These are phyloP conservation scores for Cucumis cinereus DNA, from an alignment of 306 rosid genomes.

Conservation along the genomic window DNA sequence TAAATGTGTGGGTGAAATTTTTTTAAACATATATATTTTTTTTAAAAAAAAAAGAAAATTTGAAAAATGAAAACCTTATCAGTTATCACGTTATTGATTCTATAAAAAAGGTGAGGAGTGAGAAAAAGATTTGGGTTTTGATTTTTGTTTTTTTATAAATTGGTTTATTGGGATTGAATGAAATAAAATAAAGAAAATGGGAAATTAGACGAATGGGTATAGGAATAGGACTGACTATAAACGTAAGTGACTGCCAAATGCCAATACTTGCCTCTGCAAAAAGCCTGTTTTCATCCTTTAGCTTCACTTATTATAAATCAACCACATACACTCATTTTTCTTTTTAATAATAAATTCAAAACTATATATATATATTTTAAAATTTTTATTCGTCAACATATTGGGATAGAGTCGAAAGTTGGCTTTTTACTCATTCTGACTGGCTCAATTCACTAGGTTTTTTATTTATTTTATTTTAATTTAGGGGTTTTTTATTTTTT, in stretches of 20 bases:
- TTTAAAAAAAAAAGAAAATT: background rate
- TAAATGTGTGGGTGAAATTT: background rate
- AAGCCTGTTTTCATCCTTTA: background rate
- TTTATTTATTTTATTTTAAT: background rate
- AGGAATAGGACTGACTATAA: no score
- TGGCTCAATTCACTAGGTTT: background rate
- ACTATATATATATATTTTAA: background rate
- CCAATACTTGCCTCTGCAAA: background rate
- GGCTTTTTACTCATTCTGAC: background rate
- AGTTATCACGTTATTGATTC: background rate
- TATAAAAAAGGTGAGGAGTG: background rate
- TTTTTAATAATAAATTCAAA: no score
- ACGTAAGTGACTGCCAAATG: no score
- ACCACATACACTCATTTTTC: background rate
- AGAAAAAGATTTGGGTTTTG: background rate
- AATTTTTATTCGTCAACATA: background rate
- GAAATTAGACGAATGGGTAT: no score
- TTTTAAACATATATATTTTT: no score
- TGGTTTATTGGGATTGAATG: no score
- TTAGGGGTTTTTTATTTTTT: background rate
- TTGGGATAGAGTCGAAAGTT: background rate
- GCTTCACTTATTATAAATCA: background rate
- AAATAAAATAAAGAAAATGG: no score
- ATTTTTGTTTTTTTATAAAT: no score
- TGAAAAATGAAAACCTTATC: background rate